Percentiles rank a stretch among this genome's conserved stretches.
These are phyloP conservation scores for Zea luxurians DNA, from an alignment of 176 grass and related monocot species.

Conservation along the genomic window DNA sequence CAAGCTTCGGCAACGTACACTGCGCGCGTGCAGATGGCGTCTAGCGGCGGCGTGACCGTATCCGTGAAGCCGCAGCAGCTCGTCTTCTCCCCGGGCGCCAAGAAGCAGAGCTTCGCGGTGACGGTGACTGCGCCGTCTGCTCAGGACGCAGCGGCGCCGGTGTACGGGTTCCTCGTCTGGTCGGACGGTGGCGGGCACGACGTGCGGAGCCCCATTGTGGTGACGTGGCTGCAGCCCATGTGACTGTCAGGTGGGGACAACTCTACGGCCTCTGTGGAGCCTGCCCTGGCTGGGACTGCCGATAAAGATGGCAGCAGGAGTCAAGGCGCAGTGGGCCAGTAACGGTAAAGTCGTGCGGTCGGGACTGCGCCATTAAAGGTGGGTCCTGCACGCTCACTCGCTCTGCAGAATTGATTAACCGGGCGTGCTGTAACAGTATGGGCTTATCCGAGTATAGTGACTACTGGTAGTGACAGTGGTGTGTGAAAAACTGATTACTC, in stretches of 20 bases:
- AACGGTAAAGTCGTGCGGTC: constrained; percentile 43
- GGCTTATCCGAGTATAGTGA: not conserved
- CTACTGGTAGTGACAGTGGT: constrained; percentile 5
- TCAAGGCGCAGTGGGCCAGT: constrained; percentile 36
- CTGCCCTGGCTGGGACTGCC: not conserved
- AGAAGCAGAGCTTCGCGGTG: constrained; percentile 66
- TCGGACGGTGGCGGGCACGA: constrained; percentile 71
- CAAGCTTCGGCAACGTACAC: constrained; percentile 54
- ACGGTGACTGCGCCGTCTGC: constrained; percentile 39
- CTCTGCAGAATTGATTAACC: constrained; percentile 29
- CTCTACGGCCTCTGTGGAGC: not conserved
- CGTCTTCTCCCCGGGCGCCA: constrained; percentile 48
- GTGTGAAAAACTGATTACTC: not conserved
- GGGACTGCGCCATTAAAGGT: constrained; percentile 22
- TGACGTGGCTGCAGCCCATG: constrained; percentile 74
- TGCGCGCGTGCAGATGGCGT: constrained; percentile 60
- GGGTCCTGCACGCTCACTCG: not conserved
- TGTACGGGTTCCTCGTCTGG: constrained; percentile 72
- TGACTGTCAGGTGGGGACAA: constrained; percentile 39
- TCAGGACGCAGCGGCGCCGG: constrained; percentile 1
- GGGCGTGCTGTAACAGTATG: not conserved
- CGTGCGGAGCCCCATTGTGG: constrained; percentile 81
- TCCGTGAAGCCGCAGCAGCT: constrained; percentile 63
- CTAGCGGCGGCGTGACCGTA: constrained; percentile 38
- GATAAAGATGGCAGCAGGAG: not conserved